Base-by-base conservation (phyloP, 371 early-diverging fungal species). In the Mortierella sp. region DNA sequence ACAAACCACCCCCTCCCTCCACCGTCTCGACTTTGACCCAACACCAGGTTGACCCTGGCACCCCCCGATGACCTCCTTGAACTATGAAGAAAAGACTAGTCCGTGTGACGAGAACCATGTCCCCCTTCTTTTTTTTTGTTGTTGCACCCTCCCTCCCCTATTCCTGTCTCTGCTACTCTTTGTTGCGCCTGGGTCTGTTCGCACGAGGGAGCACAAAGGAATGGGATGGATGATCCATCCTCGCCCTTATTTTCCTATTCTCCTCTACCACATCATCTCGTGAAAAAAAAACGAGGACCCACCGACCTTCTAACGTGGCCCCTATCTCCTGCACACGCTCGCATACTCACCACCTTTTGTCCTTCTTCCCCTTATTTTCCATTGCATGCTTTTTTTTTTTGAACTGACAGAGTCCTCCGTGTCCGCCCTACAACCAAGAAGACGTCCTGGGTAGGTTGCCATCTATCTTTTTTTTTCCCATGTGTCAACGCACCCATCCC, bases 391-490 rank as follows among this genome's bases (percentile, higher is more conserved):
- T 44, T 40, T 47, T 26, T 40, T 14, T 53, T 61, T 47, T 5
- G 9, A 52, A 50, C 43, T 50, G 39, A 69, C 64, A 77, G 77
- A 81, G 70, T 45, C 74, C 77, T 37, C 82, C 82, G 31, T 81
- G 81, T 70, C 81, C 81, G 14, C 81, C 82, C 14, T 81, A 81
- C 44, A 81, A 81, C 53, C 81, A 77, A 29, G 77, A 81, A 65
- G 82, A 81, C 72, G 70, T 80, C 47, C 68, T 77, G 71, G 74
- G 77, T 77, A 74, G 70, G 73, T 72, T 61, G 44, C 43, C 9
- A 39, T 53, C n/a, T 13, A 26, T n/a, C 11, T 22, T 29, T 40
- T 19, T 65, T 50, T 44, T 45, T 63, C 40, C 24, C 22, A 64
- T 39, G 43, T 64, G 64, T 64, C 43, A 31, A 58, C 19, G n/a